Conservation (phyloP, 495 filamentous ascomycete genomes). For the Aspergillus asperescens region DNA sequence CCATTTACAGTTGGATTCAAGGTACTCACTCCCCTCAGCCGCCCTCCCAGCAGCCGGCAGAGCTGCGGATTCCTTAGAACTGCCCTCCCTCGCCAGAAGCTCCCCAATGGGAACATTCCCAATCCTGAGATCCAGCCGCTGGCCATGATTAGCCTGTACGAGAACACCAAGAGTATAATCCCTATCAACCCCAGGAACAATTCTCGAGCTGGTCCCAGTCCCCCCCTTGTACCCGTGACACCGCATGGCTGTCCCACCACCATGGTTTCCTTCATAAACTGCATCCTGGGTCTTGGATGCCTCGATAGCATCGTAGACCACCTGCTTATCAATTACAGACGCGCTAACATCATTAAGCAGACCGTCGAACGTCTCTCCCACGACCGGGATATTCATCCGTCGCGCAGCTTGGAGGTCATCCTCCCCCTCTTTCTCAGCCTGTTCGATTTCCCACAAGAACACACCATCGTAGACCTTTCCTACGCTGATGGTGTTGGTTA, state of each 20-base stretch:
- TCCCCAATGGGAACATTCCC: background rate
- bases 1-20: background rate
- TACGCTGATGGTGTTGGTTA: background rate
- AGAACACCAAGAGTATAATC: background rate
- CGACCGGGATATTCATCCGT: background rate
- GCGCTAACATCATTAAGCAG: background rate
- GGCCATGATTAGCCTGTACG: background rate
- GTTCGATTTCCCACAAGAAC: background rate
- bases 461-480: background rate
- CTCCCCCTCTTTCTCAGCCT: background rate
- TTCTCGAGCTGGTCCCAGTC: background rate
- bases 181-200: background rate
- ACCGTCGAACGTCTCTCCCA: background rate
- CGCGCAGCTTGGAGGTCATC: background rate
- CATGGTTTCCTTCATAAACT: background rate
- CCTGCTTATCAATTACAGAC: background rate
- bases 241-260: background rate
- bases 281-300: background rate
- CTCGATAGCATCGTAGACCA: background rate
- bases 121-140: background rate
- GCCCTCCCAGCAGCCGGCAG: background rate
- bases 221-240: background rate
- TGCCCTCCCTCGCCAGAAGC: background rate
- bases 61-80: too few relatives aligned
- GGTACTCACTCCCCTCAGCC: background rate